Evolutionary conservation across 148 eudicot genomes (phyloP).

Genomic region (Rhododendron ferrugineum): DNA sequence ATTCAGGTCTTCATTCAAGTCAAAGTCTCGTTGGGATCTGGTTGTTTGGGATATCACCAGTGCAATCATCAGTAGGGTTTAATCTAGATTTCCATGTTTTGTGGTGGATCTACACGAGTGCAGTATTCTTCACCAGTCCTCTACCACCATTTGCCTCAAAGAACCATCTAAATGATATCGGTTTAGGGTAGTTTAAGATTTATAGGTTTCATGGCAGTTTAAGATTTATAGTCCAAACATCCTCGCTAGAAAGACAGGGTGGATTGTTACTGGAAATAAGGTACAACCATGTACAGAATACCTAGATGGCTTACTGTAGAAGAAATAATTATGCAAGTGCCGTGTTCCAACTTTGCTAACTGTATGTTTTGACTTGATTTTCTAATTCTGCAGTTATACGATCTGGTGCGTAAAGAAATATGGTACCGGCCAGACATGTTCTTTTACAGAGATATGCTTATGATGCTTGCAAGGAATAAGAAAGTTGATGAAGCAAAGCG

Average conservation of each 20-base stretch:
- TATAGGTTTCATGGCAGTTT: not conserved
- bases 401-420: constrained; percentile 85
- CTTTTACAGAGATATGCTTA: constrained; percentile 91
- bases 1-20: not conserved
- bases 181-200: not conserved
- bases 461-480: constrained; percentile 91
- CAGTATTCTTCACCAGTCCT: not conserved
- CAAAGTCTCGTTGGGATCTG: not conserved
- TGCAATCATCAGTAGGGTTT: not conserved
- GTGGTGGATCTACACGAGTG: not conserved
- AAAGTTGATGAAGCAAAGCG: constrained; percentile 58
- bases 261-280: not conserved
- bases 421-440: constrained; percentile 99
- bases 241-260: not conserved
- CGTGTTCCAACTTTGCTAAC: not conserved
- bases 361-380: not conserved
- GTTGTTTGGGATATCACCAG: not conserved
- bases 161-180: not conserved
- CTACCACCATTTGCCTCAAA: not conserved
- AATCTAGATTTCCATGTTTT: not conserved
- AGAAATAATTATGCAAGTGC: not conserved
- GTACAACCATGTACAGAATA: not conserved
- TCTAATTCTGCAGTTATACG: constrained; percentile 50
- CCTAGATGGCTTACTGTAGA: not conserved
- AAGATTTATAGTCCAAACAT: not conserved